Evolutionary conservation across 306 rosid species (phyloP), one percentile per base, ranked within the genome.

Genomic region (Corylus heterophylla): DNA sequence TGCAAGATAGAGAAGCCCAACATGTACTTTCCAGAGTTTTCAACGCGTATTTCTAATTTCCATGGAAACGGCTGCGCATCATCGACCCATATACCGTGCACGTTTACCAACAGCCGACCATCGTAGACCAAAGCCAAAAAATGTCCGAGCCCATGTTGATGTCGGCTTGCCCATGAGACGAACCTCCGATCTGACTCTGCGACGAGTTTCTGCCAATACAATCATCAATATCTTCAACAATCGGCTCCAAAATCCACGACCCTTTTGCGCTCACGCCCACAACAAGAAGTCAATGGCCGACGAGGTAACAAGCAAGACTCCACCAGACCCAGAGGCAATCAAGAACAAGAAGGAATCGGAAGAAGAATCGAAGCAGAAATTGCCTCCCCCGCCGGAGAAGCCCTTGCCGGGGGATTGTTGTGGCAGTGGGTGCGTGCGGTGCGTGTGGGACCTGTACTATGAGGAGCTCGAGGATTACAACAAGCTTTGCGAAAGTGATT

Each of bases 371-470:
- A 68, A 68, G 51, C 70, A 69, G 84, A 82, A 79, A 18, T 74
- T 52, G 51, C 83, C 88, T 5, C 94, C 88, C 61, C 95, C 96
- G 56, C 98, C 94, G 80, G 93, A 90, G 87, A 94, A 92, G 85
- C 98, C 97, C 31, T 84, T 88, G 56, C 88, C 92, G 6, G 98
- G 90, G 5, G 98, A 92, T 85, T 95, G 97, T 68, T 95, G 98
- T 70, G 97, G 97, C 37, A 92, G 94, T 80, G 98, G 98, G 4
- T 95, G 98, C 82, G 93, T 92, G n/a, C 88, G 92, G 1, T 92
- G 98, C 84, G 94, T 95, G 17, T 95, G 98, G 98, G 98, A 95
- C 39, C 16, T 89, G 0, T 95, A 92, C 79, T 91, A 95, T 47
- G 98, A 95, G 17, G 98, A 95, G 83, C 92, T 95, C 50, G 98